phyloP scores from a whole-genome alignment of 2,329 filamentous ascomycete genomes.

The Trichoderma semiorbis region DNA sequence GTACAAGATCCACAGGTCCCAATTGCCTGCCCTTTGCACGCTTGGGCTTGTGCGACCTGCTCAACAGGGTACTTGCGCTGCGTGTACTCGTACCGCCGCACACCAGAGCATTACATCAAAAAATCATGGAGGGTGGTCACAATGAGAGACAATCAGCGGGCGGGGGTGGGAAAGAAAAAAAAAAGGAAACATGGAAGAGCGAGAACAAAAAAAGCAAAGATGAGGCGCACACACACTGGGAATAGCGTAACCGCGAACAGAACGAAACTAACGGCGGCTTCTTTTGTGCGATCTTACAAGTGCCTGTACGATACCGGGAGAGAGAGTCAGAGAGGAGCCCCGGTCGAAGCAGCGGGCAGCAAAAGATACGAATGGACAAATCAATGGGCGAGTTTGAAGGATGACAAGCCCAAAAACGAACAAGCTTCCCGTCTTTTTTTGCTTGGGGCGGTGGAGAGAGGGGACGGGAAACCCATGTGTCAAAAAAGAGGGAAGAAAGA shows the following conservation, averaged over 20 bases:
- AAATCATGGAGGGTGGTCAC: neutral
- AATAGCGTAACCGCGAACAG: neutral
- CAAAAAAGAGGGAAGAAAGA: neutral
- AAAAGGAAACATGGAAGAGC: neutral
- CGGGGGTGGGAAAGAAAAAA: neutral
- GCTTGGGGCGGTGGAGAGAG: neutral
- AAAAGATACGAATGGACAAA: conserved; percentile 1
- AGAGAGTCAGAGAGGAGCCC: neutral
- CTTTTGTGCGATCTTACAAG: neutral
- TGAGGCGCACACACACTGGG: neutral
- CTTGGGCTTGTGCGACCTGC: neutral
- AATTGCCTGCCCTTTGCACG: neutral
- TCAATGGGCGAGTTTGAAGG: neutral
- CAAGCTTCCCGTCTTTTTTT: neutral
- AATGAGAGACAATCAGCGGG: neutral
- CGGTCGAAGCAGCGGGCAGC: neutral
- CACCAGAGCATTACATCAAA: neutral
- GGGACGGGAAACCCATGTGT: conserved; percentile 12
- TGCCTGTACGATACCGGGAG: neutral
- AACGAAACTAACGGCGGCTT: neutral
- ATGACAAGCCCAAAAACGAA: conserved; percentile 2
- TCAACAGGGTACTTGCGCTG: neutral
- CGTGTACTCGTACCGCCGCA: neutral
- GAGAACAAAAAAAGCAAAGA: neutral
- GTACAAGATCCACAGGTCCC: neutral